These are phyloP conservation scores for Dendrothele bispora DNA, from an alignment of 768 basidiomycete species.

Conservation along the genomic window DNA sequence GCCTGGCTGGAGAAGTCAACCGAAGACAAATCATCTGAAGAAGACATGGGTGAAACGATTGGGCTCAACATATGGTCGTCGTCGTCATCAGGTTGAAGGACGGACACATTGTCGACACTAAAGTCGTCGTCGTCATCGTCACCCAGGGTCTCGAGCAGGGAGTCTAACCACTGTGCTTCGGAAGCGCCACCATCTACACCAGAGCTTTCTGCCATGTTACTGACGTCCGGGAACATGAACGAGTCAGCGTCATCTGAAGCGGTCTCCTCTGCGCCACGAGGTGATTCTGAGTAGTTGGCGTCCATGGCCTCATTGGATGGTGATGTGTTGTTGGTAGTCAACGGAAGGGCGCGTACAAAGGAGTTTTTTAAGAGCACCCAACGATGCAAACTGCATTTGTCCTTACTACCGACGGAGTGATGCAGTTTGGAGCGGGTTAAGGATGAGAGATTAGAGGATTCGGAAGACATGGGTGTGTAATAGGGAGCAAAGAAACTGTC, in stretches of 20 bases:
- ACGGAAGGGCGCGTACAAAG: constrained; percentile 53
- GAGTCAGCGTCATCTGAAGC: constrained; percentile 60
- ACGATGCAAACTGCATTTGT: constrained; percentile 76
- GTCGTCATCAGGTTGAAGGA: constrained; percentile 59
- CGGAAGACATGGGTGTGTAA: constrained; percentile 46
- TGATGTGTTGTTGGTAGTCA: constrained; percentile 31
- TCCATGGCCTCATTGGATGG: constrained; percentile 24
- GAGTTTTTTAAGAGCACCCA: constrained; percentile 91
- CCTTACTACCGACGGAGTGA: constrained; percentile 57
- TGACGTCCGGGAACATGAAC: constrained; percentile 82
- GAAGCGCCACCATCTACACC: constrained; percentile 43
- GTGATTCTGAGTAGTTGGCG: constrained; percentile 29
- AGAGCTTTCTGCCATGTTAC: constrained; percentile 45
- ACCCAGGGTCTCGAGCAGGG: constrained; percentile 70
- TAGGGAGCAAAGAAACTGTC: constrained; percentile 18
- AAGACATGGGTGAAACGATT: constrained; percentile 68
- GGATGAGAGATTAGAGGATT: constrained; percentile 49
- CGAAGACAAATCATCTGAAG: constrained; percentile 74
- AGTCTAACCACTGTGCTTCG: constrained; percentile 83
- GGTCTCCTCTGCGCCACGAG: constrained; percentile 41
- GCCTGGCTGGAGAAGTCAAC: too few relatives aligned
- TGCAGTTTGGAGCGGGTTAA: constrained; percentile 78
- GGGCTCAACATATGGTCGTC: constrained; percentile 65
- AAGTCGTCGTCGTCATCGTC: constrained; percentile 69
- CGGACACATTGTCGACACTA: constrained; percentile 42